Conservation (phyloP, 2,329 filamentous ascomycete species). For the Fusarium euwallaceae region DNA sequence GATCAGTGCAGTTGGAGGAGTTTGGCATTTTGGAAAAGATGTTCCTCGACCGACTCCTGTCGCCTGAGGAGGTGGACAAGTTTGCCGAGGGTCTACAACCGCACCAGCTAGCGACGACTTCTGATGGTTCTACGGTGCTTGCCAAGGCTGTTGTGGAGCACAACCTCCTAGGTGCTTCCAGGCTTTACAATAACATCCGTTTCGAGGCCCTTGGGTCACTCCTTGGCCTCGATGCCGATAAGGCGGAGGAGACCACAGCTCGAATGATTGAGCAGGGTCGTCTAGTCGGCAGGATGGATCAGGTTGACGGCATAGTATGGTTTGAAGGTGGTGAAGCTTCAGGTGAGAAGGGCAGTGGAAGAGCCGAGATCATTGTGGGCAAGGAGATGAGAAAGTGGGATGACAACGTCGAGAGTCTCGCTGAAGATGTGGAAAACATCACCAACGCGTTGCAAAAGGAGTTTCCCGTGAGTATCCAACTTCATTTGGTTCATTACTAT, state of each 20-base stretch:
- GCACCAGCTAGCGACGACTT: slow-evolving; percentile 90
- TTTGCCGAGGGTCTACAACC: slow-evolving; percentile 85
- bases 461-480: slow-evolving; percentile 71
- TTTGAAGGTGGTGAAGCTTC: slow-evolving; percentile 83
- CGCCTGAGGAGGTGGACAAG: slow-evolving; percentile 83
- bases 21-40: slow-evolving; percentile 96
- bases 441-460: slow-evolving; percentile 84
- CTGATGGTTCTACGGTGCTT: slow-evolving; percentile 92
- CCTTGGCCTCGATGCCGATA: slow-evolving; percentile 81
- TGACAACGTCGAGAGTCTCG: slow-evolving; percentile 84
- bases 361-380: slow-evolving; percentile 72
- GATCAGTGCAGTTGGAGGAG: slow-evolving; percentile 80
- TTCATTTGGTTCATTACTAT: neutral
- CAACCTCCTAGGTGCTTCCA: slow-evolving; percentile 89
- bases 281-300: slow-evolving; percentile 89
- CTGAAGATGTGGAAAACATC: slow-evolving; percentile 91
- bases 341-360: slow-evolving; percentile 76
- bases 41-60: slow-evolving; percentile 89
- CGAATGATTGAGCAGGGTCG: slow-evolving; percentile 97
- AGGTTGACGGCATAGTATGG: slow-evolving; percentile 89
- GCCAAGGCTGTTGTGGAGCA: slow-evolving; percentile 96
- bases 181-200: slow-evolving; percentile 82
- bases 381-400: slow-evolving; percentile 89
- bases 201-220: slow-evolving; percentile 82
- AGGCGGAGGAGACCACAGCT: slow-evolving; percentile 91